A percentile compares a stretch with the other conserved stretches of the same genome.
Conservation (phyloP, 805 yeast species). For the Ogataea ramenticola region DNA sequence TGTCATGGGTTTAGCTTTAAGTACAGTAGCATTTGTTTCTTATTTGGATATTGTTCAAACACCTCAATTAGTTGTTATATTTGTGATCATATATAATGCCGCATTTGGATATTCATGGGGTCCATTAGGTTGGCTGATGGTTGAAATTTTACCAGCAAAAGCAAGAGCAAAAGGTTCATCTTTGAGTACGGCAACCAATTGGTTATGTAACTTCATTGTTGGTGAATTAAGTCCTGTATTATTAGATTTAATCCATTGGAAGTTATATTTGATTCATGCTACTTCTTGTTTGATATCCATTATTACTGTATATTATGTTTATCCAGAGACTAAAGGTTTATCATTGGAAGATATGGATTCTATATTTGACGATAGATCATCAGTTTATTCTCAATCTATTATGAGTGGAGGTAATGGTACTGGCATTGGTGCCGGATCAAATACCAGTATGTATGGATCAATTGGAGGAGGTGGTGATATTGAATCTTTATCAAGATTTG, state of each 20-base stretch:
- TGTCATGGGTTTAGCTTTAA: conserved; percentile 68
- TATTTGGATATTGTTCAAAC: conserved; percentile 41
- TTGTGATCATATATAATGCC: conserved; percentile 75
- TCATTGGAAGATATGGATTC: conserved; percentile 88
- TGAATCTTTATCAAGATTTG: neutral
- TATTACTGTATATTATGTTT: conserved; percentile 59
- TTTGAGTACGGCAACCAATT: conserved; percentile 82
- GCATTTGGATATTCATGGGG: conserved; percentile 92
- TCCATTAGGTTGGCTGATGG: conserved; percentile 86
- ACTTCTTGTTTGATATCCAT: conserved; percentile 68
- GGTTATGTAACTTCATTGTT: conserved; percentile 88
- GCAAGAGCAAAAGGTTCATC: conserved; percentile 90
- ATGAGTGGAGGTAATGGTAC: conserved; percentile 5
- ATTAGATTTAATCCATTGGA: conserved; percentile 71
- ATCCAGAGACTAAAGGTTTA: conserved; percentile 90
- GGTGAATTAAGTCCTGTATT: conserved; percentile 89
- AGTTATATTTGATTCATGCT: conserved; percentile 77
- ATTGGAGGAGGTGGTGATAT: conserved; percentile 6
- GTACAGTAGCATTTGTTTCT: conserved; percentile 55
- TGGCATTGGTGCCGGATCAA: neutral
- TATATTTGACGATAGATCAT: conserved; percentile 63
- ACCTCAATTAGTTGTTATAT: conserved; percentile 63
- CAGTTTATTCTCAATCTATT: conserved; percentile 13
- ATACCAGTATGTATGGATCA: conserved; percentile 1
- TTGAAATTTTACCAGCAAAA: conserved; percentile 78